phyloP scores from a whole-genome alignment of 495 filamentous ascomycete genomes.

The Penicillium coprophilum region DNA sequence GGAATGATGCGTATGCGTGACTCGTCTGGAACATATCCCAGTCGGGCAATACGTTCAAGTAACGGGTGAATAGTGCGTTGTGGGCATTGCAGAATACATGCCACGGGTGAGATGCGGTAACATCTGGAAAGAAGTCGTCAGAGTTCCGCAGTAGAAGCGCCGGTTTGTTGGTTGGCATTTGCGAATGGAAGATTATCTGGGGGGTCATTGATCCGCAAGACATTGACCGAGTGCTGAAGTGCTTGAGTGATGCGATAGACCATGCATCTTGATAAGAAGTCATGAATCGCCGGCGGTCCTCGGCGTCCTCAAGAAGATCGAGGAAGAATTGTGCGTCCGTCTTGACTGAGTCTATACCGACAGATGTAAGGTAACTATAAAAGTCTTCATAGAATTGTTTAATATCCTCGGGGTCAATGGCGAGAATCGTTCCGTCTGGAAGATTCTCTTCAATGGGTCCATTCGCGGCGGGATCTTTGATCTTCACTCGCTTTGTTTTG shows the following conservation, averaged over 20 bases:
- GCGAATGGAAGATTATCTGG: conserved; percentile 78
- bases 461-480: conserved; percentile 54
- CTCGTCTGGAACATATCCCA: conserved; percentile 99
- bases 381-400: conserved; percentile 84
- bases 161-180: conserved; percentile 71
- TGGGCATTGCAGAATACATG: conserved; percentile 94
- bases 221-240: conserved; percentile 76
- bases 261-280: conserved; percentile 83
- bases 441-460: conserved; percentile 51
- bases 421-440: conserved; percentile 41
- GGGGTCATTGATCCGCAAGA: conserved; percentile 92
- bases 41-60: conserved; percentile 76
- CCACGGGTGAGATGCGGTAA: conserved; percentile 79
- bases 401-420: conserved; percentile 73
- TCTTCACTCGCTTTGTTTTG: conserved; percentile 67
- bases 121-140: conserved; percentile 89
- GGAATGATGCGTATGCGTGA: conserved; percentile 74
- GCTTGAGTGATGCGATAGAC: conserved; percentile 68
- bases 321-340: conserved; percentile 87
- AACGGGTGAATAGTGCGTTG: conserved; percentile 77
- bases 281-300: conserved; percentile 65
- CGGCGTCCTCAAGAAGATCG: conserved; percentile 68
- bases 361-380: conserved; percentile 70
- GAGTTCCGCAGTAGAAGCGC: conserved; percentile 76
- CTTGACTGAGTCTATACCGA: conserved; percentile 81